A percentile compares a stretch with the other conserved stretches of the same genome.
Evolutionary conservation across 202 grass and related monocot species (phyloP).

Genomic region (Saccharum hybrid): DNA sequence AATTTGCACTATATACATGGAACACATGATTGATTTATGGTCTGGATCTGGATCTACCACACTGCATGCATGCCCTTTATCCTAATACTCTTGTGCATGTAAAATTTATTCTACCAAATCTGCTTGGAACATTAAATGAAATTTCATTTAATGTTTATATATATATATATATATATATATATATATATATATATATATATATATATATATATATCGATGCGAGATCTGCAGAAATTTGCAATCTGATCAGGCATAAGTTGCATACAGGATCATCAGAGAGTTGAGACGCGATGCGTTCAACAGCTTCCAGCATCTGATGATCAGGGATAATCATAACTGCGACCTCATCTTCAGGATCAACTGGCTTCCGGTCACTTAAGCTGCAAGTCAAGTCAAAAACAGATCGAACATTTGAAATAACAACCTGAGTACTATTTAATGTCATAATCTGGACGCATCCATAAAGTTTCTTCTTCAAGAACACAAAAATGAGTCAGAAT

Average conservation of each 20-base stretch:
- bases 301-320: constrained; percentile 94
- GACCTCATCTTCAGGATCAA: constrained; percentile 75
- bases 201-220: too few relatives aligned
- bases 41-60: background rate
- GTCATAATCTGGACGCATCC: background rate
- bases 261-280: constrained; percentile 85
- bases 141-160: too few relatives aligned
- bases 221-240: background rate
- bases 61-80: background rate
- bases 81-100: background rate
- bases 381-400: constrained; percentile 47
- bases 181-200: too few relatives aligned
- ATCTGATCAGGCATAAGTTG: constrained; percentile 31
- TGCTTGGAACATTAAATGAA: too few relatives aligned
- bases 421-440: background rate
- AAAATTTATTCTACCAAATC: constrained; percentile 11
- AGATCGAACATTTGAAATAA: background rate
- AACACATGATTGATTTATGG: background rate
- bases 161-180: too few relatives aligned
- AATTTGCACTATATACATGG: background rate
- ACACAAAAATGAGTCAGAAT: background rate
- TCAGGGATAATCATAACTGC: constrained; percentile 96
- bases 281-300: constrained; percentile 70
- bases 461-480: background rate
- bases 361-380: constrained; percentile 83